Percentiles rank a stretch among this genome's conserved stretches.
Evolutionary conservation across 73 alveolate genomes (phyloP).

Genomic region (Uronychia setigera): DNA sequence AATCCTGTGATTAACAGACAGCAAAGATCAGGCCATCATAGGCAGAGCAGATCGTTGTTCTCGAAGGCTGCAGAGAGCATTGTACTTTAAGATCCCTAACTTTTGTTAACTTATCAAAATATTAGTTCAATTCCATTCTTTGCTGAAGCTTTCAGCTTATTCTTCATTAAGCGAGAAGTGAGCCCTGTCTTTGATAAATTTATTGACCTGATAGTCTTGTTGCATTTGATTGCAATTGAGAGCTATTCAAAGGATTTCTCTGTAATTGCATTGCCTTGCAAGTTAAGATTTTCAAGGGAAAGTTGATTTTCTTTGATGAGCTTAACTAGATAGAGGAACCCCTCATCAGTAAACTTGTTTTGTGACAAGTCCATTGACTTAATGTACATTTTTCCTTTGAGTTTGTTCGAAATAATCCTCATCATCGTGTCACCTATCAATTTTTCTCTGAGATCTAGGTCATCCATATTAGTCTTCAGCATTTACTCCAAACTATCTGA

Average conservation of each 20-base stretch:
- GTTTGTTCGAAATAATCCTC: background rate
- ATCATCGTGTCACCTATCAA: background rate
- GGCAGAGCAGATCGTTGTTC: background rate
- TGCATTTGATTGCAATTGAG: too few species aligned
- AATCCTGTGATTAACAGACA: background rate
- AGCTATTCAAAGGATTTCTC: too few species aligned
- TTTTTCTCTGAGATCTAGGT: background rate
- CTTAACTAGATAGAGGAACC: background rate
- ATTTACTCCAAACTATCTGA: background rate
- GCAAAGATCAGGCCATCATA: background rate
- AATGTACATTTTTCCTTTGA: background rate
- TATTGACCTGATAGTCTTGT: too few species aligned
- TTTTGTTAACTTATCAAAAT: too few species aligned
- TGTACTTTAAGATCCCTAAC: too few species aligned
- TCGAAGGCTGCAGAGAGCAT: background rate
- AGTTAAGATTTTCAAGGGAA: too few species aligned
- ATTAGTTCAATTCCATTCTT: too few species aligned
- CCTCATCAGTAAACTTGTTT: background rate
- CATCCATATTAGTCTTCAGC: background rate
- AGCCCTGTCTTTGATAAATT: too few species aligned
- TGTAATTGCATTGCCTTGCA: too few species aligned
- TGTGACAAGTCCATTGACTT: background rate
- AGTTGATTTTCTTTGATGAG: background rate
- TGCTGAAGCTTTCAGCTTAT: too few species aligned
- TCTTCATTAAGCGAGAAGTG: too few species aligned